Evolutionary conservation across 108 stramenopile species (phyloP).

Genomic region (Skeletonema menzelii): DNA sequence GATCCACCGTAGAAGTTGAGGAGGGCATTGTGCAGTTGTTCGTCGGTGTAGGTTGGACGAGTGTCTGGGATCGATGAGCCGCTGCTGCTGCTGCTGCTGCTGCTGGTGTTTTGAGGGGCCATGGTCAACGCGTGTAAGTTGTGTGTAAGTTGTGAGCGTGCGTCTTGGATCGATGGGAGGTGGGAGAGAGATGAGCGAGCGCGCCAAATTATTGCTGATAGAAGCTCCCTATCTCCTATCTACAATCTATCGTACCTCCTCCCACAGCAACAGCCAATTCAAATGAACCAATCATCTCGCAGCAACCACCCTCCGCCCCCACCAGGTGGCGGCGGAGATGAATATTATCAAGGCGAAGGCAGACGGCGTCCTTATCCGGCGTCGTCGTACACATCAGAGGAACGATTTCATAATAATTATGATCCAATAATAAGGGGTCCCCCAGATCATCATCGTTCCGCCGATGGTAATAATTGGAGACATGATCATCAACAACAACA

Average conservation of each 20-base stretch:
- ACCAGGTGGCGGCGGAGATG: background rate
- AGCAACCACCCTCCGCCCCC: background rate
- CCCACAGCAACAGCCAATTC: too few relatives aligned
- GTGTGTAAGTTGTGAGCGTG: background rate
- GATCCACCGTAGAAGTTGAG: slow-evolving; percentile 41
- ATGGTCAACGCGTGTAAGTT: background rate
- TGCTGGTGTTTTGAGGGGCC: background rate
- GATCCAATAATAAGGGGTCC: too few relatives aligned
- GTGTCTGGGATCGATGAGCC: background rate
- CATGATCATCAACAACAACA: background rate
- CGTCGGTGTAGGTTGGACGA: slow-evolving; percentile 43
- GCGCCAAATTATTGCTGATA: too few relatives aligned
- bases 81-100: background rate
- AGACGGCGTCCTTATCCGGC: background rate
- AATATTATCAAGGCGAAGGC: background rate
- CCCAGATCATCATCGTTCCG: too few relatives aligned
- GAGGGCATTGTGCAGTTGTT: slow-evolving; percentile 59
- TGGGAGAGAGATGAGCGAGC: background rate
- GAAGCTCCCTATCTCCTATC: too few relatives aligned
- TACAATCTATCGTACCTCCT: too few relatives aligned
- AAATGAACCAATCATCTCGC: background rate
- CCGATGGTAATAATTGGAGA: too few relatives aligned
- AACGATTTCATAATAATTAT: background rate
- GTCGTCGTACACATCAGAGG: background rate
- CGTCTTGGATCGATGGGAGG: too few relatives aligned